Evolutionary conservation across 371 early-diverging fungal genomes (phyloP).

Genomic region (Gilbertella persicaria): DNA sequence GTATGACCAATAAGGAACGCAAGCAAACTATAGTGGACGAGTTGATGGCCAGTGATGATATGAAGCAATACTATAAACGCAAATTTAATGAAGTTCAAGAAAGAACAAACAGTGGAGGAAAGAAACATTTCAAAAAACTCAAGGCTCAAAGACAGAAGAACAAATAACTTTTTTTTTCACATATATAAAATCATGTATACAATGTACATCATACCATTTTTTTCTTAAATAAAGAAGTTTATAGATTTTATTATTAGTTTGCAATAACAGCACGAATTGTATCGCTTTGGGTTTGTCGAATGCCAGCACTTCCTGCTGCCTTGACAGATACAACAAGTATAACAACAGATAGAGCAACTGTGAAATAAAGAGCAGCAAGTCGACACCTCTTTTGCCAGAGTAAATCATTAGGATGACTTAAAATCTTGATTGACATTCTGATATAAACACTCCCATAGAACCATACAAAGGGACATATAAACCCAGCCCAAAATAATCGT

Average conservation of each 20-base stretch:
- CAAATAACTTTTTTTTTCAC: slow-evolving; percentile 3
- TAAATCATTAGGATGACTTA: background rate
- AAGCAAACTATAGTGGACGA: slow-evolving; percentile 86
- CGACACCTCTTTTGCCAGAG: slow-evolving; percentile 22
- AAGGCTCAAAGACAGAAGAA: slow-evolving; percentile 32
- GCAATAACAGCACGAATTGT: slow-evolving; percentile 19
- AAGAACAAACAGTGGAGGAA: slow-evolving; percentile 61
- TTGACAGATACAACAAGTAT: slow-evolving; percentile 9
- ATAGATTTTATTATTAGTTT: background rate
- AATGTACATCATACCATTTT: background rate
- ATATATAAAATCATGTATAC: background rate
- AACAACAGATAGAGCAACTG: slow-evolving; percentile 3
- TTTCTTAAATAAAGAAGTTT: background rate
- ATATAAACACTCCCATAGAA: slow-evolving; percentile 14
- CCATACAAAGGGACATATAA: slow-evolving; percentile 22
- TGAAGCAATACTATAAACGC: slow-evolving; percentile 81
- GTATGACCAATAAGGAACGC: slow-evolving; percentile 85
- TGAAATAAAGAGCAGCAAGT: slow-evolving; percentile 18
- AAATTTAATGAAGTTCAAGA: slow-evolving; percentile 80
- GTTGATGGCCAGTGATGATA: slow-evolving; percentile 75
- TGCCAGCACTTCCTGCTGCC: slow-evolving; percentile 8
- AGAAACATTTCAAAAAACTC: slow-evolving; percentile 58
- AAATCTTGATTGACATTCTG: background rate
- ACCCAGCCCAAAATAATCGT: slow-evolving; percentile 18
- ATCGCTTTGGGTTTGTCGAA: slow-evolving; percentile 18